phyloP scores from a whole-genome alignment of 768 basidiomycete species.

The Mycena indigotica region DNA sequence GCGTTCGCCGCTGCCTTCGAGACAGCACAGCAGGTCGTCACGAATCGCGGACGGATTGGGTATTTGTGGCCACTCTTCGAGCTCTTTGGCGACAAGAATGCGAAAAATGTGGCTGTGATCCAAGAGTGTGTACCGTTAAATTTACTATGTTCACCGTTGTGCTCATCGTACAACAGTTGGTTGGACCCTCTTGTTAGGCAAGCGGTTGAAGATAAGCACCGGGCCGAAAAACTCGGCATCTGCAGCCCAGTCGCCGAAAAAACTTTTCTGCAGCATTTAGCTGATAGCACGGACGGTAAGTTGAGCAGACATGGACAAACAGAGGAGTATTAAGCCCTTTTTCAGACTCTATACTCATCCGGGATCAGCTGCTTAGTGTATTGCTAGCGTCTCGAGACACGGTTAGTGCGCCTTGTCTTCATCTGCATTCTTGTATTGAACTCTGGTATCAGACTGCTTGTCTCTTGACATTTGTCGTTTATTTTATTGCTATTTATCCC shows the following conservation, averaged over 20 bases:
- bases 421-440: not conserved
- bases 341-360: constrained; percentile 64
- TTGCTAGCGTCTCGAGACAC: constrained; percentile 80
- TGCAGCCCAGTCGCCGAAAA: constrained; percentile 48
- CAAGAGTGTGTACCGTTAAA: constrained; percentile 34
- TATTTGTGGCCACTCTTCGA: constrained; percentile 64
- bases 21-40: constrained; percentile 55
- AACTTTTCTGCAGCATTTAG: constrained; percentile 69
- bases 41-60: constrained; percentile 53
- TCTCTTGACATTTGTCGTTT: constrained; percentile 67
- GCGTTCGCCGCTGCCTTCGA: constrained; percentile 63
- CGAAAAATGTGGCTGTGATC: constrained; percentile 50
- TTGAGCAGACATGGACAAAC: too few relatives aligned
- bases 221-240: constrained; percentile 40
- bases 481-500: constrained; percentile 69
- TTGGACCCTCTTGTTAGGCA: constrained; percentile 64
- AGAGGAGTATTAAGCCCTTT: too few relatives aligned
- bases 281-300: constrained; percentile 64
- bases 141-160: constrained; percentile 30
- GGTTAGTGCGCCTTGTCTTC: constrained; percentile 38
- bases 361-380: constrained; percentile 78
- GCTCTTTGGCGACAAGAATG: constrained; percentile 55
- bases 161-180: constrained; percentile 34
- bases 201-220: constrained; percentile 50
- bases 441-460: constrained; percentile 57